Evolutionary conservation across 148 eudicot genomes (phyloP).

Genomic region (Rhododendron henanense): DNA sequence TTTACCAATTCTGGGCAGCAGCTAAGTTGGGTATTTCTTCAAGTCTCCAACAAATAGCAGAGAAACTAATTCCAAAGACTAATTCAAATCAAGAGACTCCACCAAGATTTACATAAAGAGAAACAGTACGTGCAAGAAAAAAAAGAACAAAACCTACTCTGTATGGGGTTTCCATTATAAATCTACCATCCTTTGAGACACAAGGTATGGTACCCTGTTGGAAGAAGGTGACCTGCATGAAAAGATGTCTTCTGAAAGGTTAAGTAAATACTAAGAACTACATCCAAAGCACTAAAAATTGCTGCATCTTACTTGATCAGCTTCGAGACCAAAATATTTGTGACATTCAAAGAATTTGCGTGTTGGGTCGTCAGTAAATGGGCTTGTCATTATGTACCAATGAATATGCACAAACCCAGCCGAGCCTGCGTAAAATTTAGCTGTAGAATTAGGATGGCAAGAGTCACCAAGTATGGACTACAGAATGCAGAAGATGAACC

Average conservation of each 20-base stretch:
- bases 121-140: neutral
- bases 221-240: constrained; percentile 84
- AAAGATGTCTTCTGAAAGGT: constrained; percentile 9
- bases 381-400: constrained; percentile 99
- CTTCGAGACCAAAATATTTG: constrained; percentile 89
- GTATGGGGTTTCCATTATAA: constrained; percentile 90
- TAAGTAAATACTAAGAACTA: constrained; percentile 8
- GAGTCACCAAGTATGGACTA: neutral
- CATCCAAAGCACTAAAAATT: constrained; percentile 2
- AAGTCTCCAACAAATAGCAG: neutral
- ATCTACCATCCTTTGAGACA: constrained; percentile 87
- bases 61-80: neutral
- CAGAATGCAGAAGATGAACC: constrained; percentile 16
- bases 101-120: neutral
- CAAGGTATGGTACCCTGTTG: constrained; percentile 96
- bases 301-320: constrained; percentile 64
- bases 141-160: constrained; percentile 44
- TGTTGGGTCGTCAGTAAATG: constrained; percentile 84
- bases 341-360: constrained; percentile 74
- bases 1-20: neutral
- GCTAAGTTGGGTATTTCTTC: neutral
- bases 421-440: constrained; percentile 43
- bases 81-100: neutral
- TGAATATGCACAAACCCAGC: constrained; percentile 48
- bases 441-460: constrained; percentile 22